Evolutionary conservation across 1,284 basidiomycete genomes (phyloP).

Genomic region (Mycena citricolor): DNA sequence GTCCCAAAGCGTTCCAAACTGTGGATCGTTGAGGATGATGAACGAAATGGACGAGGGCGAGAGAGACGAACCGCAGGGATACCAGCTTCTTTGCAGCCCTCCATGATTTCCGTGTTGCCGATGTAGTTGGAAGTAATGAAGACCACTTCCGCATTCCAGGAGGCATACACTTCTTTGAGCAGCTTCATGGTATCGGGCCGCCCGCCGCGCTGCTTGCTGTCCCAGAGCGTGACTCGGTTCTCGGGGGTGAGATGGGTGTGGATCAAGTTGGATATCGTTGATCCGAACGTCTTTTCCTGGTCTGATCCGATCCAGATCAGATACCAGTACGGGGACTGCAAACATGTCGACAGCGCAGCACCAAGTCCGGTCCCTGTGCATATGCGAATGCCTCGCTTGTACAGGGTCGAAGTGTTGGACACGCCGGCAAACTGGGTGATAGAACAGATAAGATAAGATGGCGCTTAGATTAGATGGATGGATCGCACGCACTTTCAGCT

Average conservation of each 20-base stretch:
- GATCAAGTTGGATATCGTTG: slow-evolving; percentile 7
- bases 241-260: slow-evolving; percentile 53
- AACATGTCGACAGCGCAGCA: slow-evolving; percentile 73
- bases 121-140: slow-evolving; percentile 67
- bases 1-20: slow-evolving; percentile 40
- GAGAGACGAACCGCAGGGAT: slow-evolving; percentile 46
- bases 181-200: slow-evolving; percentile 78
- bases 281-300: slow-evolving; percentile 78
- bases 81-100: slow-evolving; percentile 59
- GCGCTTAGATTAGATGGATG: neutral
- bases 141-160: slow-evolving; percentile 43
- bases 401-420: slow-evolving; percentile 74
- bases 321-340: slow-evolving; percentile 65
- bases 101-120: slow-evolving; percentile 69
- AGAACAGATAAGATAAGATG: too few species aligned
- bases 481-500: slow-evolving; percentile 44
- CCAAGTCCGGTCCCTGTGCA: slow-evolving; percentile 83
- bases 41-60: neutral
- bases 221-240: slow-evolving; percentile 61
- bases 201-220: slow-evolving; percentile 61
- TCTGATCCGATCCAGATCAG: slow-evolving; percentile 76
- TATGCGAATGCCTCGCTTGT: slow-evolving; percentile 76
- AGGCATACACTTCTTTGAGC: slow-evolving; percentile 50
- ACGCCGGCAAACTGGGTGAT: slow-evolving; percentile 65
- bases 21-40: neutral